These are phyloP conservation scores for Dendrocalamus latiflorus DNA, from an alignment of 202 grass and related monocot genomes.

Conservation along the genomic window DNA sequence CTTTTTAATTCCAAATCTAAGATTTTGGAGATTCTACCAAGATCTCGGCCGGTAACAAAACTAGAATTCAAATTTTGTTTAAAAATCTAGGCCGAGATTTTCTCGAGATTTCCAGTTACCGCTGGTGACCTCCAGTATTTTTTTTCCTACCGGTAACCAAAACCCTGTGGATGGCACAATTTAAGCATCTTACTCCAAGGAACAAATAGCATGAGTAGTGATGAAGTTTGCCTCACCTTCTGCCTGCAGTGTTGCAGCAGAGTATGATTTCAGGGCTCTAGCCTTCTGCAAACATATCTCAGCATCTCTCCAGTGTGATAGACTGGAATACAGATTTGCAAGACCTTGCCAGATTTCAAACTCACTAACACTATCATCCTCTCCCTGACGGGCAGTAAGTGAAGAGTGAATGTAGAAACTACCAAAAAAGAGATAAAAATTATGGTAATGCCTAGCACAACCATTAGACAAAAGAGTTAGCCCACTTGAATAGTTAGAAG, in stretches of 20 bases:
- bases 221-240: constrained; percentile 48
- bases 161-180: not conserved
- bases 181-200: not conserved
- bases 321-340: constrained; percentile 70
- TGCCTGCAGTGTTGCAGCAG: constrained; percentile 54
- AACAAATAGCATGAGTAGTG: not conserved
- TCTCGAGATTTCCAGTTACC: too few species aligned
- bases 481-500: not conserved
- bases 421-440: not conserved
- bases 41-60: too few species aligned
- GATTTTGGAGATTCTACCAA: too few species aligned
- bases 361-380: constrained; percentile 49
- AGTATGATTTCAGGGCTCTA: too few species aligned
- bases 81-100: too few species aligned
- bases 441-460: not conserved
- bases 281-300: too few species aligned
- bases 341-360: constrained; percentile 98
- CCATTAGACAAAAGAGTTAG: not conserved
- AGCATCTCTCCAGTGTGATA: constrained; percentile 67
- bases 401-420: not conserved
- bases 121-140: too few species aligned
- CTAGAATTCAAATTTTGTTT: too few species aligned
- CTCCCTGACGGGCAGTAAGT: not conserved
- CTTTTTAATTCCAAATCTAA: too few species aligned
- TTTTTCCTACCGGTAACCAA: too few species aligned